Percentiles rank a stretch among this genome's conserved stretches.
These are phyloP conservation scores for Alnus glutinosa DNA, from an alignment of 306 rosid genomes.

Conservation along the genomic window DNA sequence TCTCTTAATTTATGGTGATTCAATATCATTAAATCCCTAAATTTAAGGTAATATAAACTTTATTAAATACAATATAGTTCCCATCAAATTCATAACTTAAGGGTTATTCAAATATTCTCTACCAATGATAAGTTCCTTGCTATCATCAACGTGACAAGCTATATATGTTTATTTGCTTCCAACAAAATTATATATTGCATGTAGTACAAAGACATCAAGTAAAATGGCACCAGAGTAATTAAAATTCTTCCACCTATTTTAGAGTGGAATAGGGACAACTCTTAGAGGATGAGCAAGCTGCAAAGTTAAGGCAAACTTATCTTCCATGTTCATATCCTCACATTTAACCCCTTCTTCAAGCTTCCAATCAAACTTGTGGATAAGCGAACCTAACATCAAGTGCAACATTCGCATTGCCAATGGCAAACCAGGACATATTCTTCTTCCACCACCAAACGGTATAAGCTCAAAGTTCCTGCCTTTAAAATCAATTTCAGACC, in stretches of 20 bases:
- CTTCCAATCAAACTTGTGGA: constrained; percentile 44
- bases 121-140: no score
- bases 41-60: no score
- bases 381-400: constrained; percentile 41
- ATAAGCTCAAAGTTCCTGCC: constrained; percentile 36
- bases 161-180: no score
- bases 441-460: constrained; percentile 44
- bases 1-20: no score
- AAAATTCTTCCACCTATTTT: background rate
- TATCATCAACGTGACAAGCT: no score
- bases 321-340: constrained; percentile 30
- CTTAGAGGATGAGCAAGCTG: constrained; percentile 30
- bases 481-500: constrained; percentile 2
- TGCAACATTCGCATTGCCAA: constrained; percentile 42
- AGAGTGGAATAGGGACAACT: background rate
- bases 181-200: no score
- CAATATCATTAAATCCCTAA: no score
- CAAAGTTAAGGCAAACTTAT: constrained; percentile 22
- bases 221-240: no score
- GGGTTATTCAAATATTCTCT: no score
- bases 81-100: no score
- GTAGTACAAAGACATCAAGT: no score
- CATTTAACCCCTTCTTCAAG: constrained; percentile 30
- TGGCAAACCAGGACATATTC: constrained; percentile 48
- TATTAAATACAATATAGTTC: no score